Evolutionary conservation across 257 asterid species (phyloP), one percentile per base, ranked within the genome.

Genomic region (Pogostemon cablin): DNA sequence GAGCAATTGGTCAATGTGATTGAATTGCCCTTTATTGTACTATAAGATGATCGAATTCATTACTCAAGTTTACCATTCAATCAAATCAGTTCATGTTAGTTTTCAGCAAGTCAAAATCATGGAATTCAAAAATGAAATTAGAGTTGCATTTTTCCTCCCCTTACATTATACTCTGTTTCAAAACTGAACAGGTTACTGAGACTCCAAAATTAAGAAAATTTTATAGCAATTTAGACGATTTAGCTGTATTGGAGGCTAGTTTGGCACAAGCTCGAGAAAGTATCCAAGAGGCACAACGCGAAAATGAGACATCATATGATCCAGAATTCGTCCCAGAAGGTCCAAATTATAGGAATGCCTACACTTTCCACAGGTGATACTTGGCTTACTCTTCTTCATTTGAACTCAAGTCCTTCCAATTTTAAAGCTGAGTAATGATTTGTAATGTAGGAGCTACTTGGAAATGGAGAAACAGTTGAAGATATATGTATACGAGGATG

Each of bases 391-490:
- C 25, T 20, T 20, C 25, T 20, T 20, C 25, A 55, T 20, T 25
- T 0, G 0, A 20, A 20, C 25, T 20, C 25, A 20, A 20, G 25
- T 20, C 25, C 25, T 20, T 20, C 1, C 25, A 20, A 20, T 20
- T 20, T 20, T 20, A 20, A 20, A 20, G 25, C 25, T 20, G 25
- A 20, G 47, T 20, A 9, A 42, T 34, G 7, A 20, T 55, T 6
- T 58, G 3, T 32, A 5, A 69, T 59, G 60, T 39, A 86, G 92
- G 70, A 86, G 92, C 83, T 86, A 84, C 82, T 58, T 86, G 77
- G 89, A 86, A 77, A 86, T 86, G 89, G 92, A 86, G 84, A 86
- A 75, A 20, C 2, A 32, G 67, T 77, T 86, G 7, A 84, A 77
- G 82, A 78, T 86, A 55, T 86, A 82, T 56, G 46, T 80, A 9